Conservation (phyloP, 352 stramenopile species). For the Elongisporangium senticosum region DNA sequence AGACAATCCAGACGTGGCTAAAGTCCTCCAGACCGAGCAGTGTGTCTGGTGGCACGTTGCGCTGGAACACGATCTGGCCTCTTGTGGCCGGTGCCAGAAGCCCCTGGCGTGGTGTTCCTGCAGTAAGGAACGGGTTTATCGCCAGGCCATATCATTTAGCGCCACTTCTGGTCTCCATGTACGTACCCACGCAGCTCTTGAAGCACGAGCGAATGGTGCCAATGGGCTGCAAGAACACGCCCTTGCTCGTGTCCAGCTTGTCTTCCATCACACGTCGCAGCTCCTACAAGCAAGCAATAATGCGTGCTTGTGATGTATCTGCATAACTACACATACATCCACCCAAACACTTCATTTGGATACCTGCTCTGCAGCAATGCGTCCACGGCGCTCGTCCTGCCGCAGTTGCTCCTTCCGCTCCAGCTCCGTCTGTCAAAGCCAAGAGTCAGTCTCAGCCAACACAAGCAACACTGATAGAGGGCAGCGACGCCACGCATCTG, state of each 20-base stretch:
- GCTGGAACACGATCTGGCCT: constrained; percentile 69
- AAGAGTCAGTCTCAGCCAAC: neutral
- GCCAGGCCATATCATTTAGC: too few species aligned
- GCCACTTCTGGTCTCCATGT: neutral
- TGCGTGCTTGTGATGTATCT: constrained; percentile 3
- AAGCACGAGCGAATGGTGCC: constrained; percentile 77
- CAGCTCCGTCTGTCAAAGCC: constrained; percentile 16
- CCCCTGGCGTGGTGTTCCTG: constrained; percentile 80
- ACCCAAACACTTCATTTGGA: neutral
- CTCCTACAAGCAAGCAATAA: constrained; percentile 28
- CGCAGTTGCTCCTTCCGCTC: constrained; percentile 52
- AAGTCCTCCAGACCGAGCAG: constrained; percentile 70
- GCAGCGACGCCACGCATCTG: constrained; percentile 10
- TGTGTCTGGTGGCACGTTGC: constrained; percentile 72
- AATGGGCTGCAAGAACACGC: constrained; percentile 76
- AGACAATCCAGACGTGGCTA: constrained; percentile 87
- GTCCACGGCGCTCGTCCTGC: constrained; percentile 49
- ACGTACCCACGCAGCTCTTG: constrained; percentile 43
- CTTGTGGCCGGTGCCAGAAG: constrained; percentile 66
- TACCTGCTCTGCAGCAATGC: constrained; percentile 65
- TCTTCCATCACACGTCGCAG: constrained; percentile 64
- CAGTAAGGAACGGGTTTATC: neutral
- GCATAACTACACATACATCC: neutral
- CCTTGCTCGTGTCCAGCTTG: constrained; percentile 71
- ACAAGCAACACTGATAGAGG: neutral